These are phyloP conservation scores for Mycena sp. DNA, from an alignment of 1,284 basidiomycete genomes.

Conservation along the genomic window DNA sequence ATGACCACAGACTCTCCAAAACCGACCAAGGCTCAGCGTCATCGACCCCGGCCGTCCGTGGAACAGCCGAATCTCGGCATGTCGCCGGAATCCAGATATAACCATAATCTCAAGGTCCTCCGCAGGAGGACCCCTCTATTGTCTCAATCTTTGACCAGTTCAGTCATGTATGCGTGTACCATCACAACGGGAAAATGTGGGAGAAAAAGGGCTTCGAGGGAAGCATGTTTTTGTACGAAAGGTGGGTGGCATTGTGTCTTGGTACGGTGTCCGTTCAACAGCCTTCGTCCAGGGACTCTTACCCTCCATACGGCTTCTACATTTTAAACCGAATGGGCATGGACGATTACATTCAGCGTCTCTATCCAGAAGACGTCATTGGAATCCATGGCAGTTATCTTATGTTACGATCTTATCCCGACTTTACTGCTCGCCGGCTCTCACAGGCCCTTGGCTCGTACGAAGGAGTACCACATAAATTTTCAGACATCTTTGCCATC, in stretches of 20 bases:
- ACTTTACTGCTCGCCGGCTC: slow-evolving; percentile 68
- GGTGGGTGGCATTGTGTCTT: slow-evolving; percentile 54
- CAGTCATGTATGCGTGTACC: slow-evolving; percentile 84
- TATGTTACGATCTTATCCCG: slow-evolving; percentile 79
- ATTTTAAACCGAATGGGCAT: slow-evolving; percentile 89
- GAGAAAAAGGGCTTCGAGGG: slow-evolving; percentile 89
- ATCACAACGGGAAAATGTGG: slow-evolving; percentile 77
- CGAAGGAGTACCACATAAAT: slow-evolving; percentile 51
- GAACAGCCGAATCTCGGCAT: slow-evolving; percentile 27
- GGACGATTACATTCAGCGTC: slow-evolving; percentile 81
- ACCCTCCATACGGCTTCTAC: slow-evolving; percentile 88
- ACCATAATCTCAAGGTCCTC: slow-evolving; percentile 86
- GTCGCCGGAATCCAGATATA: slow-evolving; percentile 62
- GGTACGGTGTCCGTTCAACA: background rate
- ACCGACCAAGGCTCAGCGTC: slow-evolving; percentile 18
- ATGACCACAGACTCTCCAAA: slow-evolving; percentile 13
- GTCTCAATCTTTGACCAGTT: slow-evolving; percentile 85
- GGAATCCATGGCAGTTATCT: slow-evolving; percentile 72
- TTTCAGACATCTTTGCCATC: slow-evolving; percentile 55
- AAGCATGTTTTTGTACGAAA: slow-evolving; percentile 88
- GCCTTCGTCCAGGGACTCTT: slow-evolving; percentile 56
- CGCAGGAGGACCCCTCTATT: slow-evolving; percentile 85
- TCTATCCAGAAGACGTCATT: slow-evolving; percentile 85
- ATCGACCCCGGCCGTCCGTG: slow-evolving; percentile 31
- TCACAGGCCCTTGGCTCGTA: slow-evolving; percentile 42